Base-by-base conservation (phyloP, 768 basidiomycete species). In the Lactifluus rugatus region DNA sequence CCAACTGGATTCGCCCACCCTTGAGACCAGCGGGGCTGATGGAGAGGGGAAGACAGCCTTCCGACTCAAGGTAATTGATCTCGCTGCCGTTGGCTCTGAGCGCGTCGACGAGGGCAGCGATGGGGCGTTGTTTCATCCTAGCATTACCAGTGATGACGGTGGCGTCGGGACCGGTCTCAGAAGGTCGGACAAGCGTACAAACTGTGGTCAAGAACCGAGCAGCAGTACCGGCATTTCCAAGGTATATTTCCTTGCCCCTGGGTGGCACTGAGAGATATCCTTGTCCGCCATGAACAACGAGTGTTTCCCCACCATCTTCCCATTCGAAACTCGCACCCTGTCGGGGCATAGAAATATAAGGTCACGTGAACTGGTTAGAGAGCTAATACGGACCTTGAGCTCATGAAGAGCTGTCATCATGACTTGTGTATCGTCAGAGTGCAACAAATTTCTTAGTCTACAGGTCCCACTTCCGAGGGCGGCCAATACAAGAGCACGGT, bases 71-170 rank as follows among this genome's bases (percentile, higher is more conserved):
- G 68, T 86, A 99, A 32, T 79, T 73, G 70, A 99, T 85, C 28
- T 76, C 69, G 62, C 83, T 85, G 11, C 92, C 88, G 66, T 96
- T 97, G 6, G 81, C 77, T 48, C 78, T 74, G 14, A 99, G 83
- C 3, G 96, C 93, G 52, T 90, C 85, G 52, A 98, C 95, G 21
- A 99, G 79, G 6, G 96, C 91, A 0, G 93, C 96, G 64, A 95
- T 93, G 14, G 96, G 96, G 28, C 95, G 86, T 71, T 98, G 93
- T 73, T 97, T 98, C 96, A 98, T 99, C 58, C 95, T 84, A 0
- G 94, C 91, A 64, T 99, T 99, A 48, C 96, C 96, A 10, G 96
- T 98, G 70, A 98, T 88, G 70, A 89, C 72, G 17, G 94, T 96
- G 25, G 73, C 73, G 19, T 72, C 74, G 48, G 77, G 70, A 44